Evolutionary conservation across 495 filamentous ascomycete species (phyloP), one percentile per base, ranked within the genome.

Genomic region (Chaetomium tenue): DNA sequence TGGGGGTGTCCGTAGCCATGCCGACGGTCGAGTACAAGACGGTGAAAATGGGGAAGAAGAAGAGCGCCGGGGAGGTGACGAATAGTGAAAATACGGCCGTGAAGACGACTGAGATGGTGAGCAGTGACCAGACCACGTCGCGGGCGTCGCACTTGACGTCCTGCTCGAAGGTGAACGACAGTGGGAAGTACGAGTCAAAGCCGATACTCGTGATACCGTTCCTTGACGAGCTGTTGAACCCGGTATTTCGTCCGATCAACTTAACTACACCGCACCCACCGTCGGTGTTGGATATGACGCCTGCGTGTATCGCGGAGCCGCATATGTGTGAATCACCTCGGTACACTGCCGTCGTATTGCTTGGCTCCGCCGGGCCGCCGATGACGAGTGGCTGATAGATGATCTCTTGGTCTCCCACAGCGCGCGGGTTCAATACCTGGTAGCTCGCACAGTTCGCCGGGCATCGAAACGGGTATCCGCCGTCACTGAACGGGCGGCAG

Each of bases 271-370:
- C 91, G 64, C 91, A 95, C 4, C 91, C 91, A 26, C 91, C 91
- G 20, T 79, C 78, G 8, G 80, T 74, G 64, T 91, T 83, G 13
- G 84, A 84, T 63, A 92, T 83, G 53, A 90, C 67, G 20, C 91
- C 91, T 0, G 88, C 82, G 71, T 96, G 91, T 44, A 96, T 88
- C 8, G 91, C 91, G 13, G 91, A 79, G 52, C 87, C 86, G 71
- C 91, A 96, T 61, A 94, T 85, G 68, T 91, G 91, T 22, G 91
- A 93, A 70, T 96, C 91, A 1, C 88, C 88, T 2, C 91, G 85
- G 71, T 96, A 96, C 20, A 89, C 71, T 0, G 82, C 77, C 53
- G 82, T 55, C 18, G 71, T 71, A 13, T 76, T 74, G 44, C 73
- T 63, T 3, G 76, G 74, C n/a, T 78, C 74, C 7, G 82, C 72